Evolutionary conservation across 306 rosid species (phyloP).

Genomic region (Erythrophleum fordii): DNA sequence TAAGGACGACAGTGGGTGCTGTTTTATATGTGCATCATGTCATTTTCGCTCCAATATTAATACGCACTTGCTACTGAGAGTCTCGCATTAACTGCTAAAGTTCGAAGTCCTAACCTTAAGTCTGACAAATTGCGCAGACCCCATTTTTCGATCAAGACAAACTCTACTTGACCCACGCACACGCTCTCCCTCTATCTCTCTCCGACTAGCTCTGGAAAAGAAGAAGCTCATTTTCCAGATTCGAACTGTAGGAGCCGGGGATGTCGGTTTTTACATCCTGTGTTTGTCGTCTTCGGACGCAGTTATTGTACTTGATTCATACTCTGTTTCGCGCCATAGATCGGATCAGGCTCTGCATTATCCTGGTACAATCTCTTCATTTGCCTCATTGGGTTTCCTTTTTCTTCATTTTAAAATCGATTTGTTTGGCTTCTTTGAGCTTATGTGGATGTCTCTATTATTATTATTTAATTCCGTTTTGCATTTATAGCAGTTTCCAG

Average conservation of each 20-base stretch:
- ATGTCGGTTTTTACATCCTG: not conserved
- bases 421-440: not conserved
- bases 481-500: not conserved
- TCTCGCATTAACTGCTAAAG: too few species aligned
- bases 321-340: constrained; percentile 26
- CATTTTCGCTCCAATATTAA: too few species aligned
- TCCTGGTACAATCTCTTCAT: not conserved
- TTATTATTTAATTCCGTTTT: not conserved
- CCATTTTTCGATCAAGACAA: not conserved
- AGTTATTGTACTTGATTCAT: not conserved
- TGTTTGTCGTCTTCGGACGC: not conserved
- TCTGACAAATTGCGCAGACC: not conserved
- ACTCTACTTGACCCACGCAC: not conserved
- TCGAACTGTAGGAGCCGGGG: not conserved
- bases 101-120: too few species aligned
- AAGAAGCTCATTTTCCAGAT: not conserved
- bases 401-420: not conserved
- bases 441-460: not conserved
- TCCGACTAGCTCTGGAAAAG: too few species aligned
- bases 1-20: too few species aligned
- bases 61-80: too few species aligned
- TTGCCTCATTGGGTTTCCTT: not conserved
- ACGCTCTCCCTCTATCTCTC: not conserved
- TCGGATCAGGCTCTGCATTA: constrained; percentile 29
- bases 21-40: too few species aligned